These are phyloP conservation scores for Hygrocybe coccinea DNA, from an alignment of 768 basidiomycete genomes.

Conservation along the genomic window DNA sequence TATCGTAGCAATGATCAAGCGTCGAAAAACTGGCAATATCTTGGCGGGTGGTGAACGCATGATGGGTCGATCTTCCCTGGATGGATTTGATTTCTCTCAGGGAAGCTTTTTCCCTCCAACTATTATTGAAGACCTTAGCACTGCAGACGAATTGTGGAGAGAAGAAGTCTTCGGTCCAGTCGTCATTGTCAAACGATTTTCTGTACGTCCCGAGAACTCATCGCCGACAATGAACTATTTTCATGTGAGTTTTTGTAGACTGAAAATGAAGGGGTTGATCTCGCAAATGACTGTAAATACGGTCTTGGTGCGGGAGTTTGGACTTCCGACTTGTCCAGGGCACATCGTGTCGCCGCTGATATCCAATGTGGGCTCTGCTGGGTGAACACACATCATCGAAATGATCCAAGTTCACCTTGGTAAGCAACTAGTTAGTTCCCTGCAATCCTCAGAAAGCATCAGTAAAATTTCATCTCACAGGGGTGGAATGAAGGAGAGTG, in stretches of 20 bases:
- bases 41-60: constrained; percentile 65
- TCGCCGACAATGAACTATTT: background rate
- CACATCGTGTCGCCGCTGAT: constrained; percentile 64
- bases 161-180: constrained; percentile 88
- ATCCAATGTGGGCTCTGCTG: constrained; percentile 78
- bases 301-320: constrained; percentile 79
- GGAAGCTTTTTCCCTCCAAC: constrained; percentile 83
- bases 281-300: constrained; percentile 76
- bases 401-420: constrained; percentile 89
- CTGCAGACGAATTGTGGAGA: constrained; percentile 63
- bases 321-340: constrained; percentile 69
- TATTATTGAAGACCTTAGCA: constrained; percentile 54
- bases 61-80: constrained; percentile 55
- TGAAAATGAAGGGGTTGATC: constrained; percentile 58
- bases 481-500: constrained; percentile 90
- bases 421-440: constrained; percentile 27
- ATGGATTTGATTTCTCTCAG: constrained; percentile 63
- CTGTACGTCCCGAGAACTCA: constrained; percentile 21
- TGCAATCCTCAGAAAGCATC: background rate
- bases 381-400: constrained; percentile 87
- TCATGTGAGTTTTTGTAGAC: constrained; percentile 30
- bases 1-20: constrained; percentile 53
- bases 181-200: constrained; percentile 54
- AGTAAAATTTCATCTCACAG: constrained; percentile 31
- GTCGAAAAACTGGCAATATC: constrained; percentile 42